Conservation (phyloP, 371 early-diverging fungal genomes). For the Rhizopus stolonifer region DNA sequence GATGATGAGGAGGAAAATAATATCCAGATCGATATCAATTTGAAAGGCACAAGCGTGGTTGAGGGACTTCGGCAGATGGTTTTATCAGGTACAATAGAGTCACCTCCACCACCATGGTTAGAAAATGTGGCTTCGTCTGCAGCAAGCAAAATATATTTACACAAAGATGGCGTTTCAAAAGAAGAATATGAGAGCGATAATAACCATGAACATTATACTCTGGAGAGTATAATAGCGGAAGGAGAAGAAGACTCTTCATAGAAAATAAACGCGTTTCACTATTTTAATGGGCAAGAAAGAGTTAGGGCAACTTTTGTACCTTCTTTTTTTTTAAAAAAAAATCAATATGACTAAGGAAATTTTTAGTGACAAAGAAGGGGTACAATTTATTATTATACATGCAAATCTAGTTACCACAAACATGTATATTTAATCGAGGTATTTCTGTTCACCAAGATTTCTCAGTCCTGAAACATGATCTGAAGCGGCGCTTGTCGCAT, state of each 20-base stretch:
- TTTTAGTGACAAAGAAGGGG: too few species aligned
- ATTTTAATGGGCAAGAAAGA: not conserved
- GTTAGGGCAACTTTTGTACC: too few species aligned
- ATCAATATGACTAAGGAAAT: too few species aligned
- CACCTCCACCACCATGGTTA: conserved; percentile 46
- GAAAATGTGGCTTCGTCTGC: conserved; percentile 25
- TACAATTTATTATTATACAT: too few species aligned
- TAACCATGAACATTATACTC: conserved; percentile 7
- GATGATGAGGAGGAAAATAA: conserved; percentile 1
- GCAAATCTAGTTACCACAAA: too few species aligned
- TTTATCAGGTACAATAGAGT: conserved; percentile 34
- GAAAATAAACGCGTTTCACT: not conserved
- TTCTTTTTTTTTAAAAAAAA: too few species aligned
- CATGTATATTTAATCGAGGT: too few species aligned
- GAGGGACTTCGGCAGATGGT: conserved; percentile 47
- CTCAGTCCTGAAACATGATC: too few species aligned
- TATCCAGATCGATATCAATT: conserved; percentile 21
- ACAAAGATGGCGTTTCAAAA: conserved; percentile 17
- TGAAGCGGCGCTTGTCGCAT: not conserved
- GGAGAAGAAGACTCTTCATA: not conserved
- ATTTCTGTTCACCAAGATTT: too few species aligned
- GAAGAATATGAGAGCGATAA: conserved; percentile 8
- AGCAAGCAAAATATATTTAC: conserved; percentile 18
- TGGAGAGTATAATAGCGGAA: not conserved
- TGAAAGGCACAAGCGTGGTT: conserved; percentile 53